These are phyloP conservation scores for Aegilops longissima DNA, from an alignment of 176 grass and related monocot species.

Conservation along the genomic window DNA sequence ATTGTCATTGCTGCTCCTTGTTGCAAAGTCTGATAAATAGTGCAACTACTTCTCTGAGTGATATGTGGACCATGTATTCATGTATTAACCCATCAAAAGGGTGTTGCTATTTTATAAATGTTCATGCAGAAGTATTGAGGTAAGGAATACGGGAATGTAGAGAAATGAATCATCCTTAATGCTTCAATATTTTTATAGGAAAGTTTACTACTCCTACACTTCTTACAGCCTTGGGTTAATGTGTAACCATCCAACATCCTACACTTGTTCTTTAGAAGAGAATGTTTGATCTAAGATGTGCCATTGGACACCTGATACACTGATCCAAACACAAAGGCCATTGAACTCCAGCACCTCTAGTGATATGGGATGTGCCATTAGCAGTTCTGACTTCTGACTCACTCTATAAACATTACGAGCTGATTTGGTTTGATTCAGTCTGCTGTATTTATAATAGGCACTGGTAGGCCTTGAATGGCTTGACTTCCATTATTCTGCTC, in stretches of 20 bases:
- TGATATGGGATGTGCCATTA: neutral
- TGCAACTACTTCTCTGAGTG: too few species aligned
- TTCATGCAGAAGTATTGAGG: neutral
- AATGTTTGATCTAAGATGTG: neutral
- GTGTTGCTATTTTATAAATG: too few species aligned
- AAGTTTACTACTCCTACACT: neutral
- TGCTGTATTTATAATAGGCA: slow-evolving; percentile 17
- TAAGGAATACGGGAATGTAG: neutral
- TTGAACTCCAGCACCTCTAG: neutral
- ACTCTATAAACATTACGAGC: neutral
- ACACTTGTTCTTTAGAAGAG: neutral
- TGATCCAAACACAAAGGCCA: too few species aligned
- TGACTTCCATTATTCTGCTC: slow-evolving; percentile 13
- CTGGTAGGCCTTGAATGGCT: slow-evolving; percentile 2
- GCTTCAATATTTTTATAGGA: neutral
- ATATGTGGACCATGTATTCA: too few species aligned
- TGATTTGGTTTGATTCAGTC: slow-evolving; percentile 14
- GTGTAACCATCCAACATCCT: neutral
- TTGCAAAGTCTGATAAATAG: too few species aligned
- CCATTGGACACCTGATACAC: too few species aligned
- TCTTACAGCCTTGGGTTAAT: neutral
- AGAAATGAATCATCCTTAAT: neutral
- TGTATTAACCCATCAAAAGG: too few species aligned
- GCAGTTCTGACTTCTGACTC: neutral
- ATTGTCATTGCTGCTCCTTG: too few species aligned